Percentiles rank a stretch among this genome's conserved stretches.
phyloP scores from a whole-genome alignment of 805 yeast species.

The Kluyveromyces siamensis region DNA sequence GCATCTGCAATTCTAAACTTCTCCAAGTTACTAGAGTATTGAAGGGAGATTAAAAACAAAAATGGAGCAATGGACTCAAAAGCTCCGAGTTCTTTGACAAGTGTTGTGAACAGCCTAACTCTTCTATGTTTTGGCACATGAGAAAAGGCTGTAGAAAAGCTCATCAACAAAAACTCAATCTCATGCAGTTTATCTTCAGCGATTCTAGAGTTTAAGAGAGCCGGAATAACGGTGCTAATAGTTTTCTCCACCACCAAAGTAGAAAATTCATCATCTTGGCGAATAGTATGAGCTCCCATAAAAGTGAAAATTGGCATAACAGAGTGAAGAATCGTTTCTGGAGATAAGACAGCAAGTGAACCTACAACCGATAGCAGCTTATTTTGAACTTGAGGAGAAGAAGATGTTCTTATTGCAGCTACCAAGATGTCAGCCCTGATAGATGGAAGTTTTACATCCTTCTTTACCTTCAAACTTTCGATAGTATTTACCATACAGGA shows the following conservation, averaged over 20 bases:
- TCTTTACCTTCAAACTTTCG: constrained; percentile 37
- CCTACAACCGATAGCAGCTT: constrained; percentile 76
- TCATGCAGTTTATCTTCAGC: constrained; percentile 43
- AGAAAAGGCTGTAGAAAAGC: constrained; percentile 88
- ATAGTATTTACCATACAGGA: constrained; percentile 73
- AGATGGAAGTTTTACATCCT: constrained; percentile 48
- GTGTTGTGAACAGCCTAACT: constrained; percentile 69
- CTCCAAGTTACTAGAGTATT: constrained; percentile 46
- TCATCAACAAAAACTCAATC: constrained; percentile 73
- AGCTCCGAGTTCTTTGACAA: constrained; percentile 68
- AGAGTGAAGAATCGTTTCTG: constrained; percentile 86
- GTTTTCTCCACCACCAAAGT: constrained; percentile 90
- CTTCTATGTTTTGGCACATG: constrained; percentile 97
- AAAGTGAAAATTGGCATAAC: constrained; percentile 99
- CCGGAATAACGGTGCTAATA: constrained; percentile 82
- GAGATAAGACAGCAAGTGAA: constrained; percentile 77
- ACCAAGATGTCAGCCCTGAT: constrained; percentile 87
- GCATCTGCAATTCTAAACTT: constrained; percentile 61
- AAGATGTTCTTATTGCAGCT: constrained; percentile 78
- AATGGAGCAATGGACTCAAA: constrained; percentile 59
- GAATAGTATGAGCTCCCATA: constrained; percentile 95
- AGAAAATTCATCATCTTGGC: constrained; percentile 95
- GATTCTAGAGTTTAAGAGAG: constrained; percentile 48
- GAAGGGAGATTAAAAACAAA: constrained; percentile 72
- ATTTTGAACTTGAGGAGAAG: constrained; percentile 93